A percentile compares a stretch with the other conserved stretches of the same genome.
phyloP scores from a whole-genome alignment of 139 green algal species.

The Diplosphaera chodatii region DNA sequence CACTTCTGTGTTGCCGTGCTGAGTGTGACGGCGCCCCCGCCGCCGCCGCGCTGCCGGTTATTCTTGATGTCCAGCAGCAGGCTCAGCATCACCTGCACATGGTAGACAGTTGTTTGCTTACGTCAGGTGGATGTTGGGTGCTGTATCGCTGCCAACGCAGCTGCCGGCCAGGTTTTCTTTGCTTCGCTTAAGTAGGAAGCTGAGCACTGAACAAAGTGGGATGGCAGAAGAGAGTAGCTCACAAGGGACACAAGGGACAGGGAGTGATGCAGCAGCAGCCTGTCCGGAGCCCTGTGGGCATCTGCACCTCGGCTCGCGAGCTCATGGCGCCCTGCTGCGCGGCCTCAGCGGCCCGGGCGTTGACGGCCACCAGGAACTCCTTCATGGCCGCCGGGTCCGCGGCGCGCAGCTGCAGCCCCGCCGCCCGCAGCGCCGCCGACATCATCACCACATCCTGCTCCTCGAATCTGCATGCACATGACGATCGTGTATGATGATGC shows the following conservation, averaged over 20 bases:
- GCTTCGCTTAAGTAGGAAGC: too few species aligned
- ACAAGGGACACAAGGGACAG: too few species aligned
- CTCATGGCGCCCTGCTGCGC: conserved; percentile 31
- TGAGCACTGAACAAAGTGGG: too few species aligned
- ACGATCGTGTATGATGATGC: background rate
- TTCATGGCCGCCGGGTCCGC: conserved; percentile 72
- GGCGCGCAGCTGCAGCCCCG: conserved; percentile 57
- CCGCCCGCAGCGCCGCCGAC: conserved; percentile 37
- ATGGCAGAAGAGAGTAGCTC: too few species aligned
- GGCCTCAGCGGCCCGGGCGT: conserved; percentile 40
- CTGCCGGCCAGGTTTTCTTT: too few species aligned
- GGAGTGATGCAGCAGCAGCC: too few species aligned
- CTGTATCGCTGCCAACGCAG: too few species aligned
- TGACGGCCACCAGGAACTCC: conserved; percentile 66
- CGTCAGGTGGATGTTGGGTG: too few species aligned
- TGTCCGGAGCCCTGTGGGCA: too few species aligned
- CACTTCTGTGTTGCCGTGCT: conserved; percentile 34
- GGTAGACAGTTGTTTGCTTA: too few species aligned
- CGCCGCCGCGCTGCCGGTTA: conserved; percentile 41
- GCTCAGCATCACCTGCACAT: conserved; percentile 4
- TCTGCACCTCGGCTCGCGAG: conserved; percentile 43
- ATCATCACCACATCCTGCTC: conserved; percentile 63
- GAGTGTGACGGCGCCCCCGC: conserved; percentile 15
- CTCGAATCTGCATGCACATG: conserved; percentile 32
- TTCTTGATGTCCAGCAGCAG: conserved; percentile 78